Conservation (phyloP, 148 eudicot species). For the Chenopodium berlandieri region DNA sequence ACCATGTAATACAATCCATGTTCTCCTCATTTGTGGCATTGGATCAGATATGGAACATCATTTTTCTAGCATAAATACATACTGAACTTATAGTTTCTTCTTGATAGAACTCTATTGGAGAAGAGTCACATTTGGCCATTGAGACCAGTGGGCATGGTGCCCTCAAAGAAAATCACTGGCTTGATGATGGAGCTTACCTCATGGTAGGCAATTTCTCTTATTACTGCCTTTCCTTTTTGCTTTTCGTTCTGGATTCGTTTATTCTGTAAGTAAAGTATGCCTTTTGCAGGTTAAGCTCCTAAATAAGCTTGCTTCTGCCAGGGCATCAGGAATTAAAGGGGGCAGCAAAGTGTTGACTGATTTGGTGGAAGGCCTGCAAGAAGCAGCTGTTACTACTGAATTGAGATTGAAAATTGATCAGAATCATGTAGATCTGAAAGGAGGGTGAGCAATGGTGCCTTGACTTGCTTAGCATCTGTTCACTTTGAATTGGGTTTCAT, state of each 20-base stretch:
- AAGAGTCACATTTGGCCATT: conserved; percentile 93
- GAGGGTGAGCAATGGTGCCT: conserved; percentile 62
- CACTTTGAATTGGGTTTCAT: neutral
- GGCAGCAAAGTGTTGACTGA: conserved; percentile 94
- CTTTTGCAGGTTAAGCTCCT: conserved; percentile 75
- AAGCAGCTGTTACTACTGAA: conserved; percentile 74
- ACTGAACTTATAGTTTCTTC: conserved; percentile 7
- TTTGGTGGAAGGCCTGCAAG: conserved; percentile 79
- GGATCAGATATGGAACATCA: neutral
- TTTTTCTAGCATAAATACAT: conserved; percentile 5
- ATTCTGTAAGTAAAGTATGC: conserved; percentile 9
- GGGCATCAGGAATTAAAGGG: conserved; percentile 59
- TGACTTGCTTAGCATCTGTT: conserved; percentile 13
- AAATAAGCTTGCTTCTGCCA: conserved; percentile 93
- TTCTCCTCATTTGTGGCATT: conserved; percentile 4
- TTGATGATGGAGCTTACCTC: conserved; percentile 98
- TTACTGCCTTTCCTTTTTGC: neutral
- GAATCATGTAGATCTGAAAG: conserved; percentile 73
- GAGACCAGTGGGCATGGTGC: conserved; percentile 99
- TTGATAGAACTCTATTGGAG: conserved; percentile 77
- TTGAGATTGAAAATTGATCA: conserved; percentile 83
- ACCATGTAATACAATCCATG: neutral
- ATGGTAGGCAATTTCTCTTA: conserved; percentile 52
- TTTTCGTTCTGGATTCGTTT: neutral
- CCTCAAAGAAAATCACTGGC: conserved; percentile 97